Evolutionary conservation across 306 rosid genomes (phyloP).

Genomic region (Gastrolobium villosum): DNA sequence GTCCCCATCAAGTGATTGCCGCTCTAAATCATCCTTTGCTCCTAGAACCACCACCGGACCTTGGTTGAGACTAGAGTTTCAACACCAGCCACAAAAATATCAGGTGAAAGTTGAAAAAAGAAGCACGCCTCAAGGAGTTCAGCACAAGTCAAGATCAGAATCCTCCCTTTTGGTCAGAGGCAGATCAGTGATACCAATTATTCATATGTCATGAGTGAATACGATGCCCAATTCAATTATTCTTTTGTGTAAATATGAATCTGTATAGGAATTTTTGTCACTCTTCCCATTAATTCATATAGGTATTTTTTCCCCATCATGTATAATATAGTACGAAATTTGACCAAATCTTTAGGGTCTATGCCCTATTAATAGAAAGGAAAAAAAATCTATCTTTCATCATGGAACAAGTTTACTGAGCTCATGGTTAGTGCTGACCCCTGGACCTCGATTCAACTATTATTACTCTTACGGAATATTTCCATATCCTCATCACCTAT

Average conservation of each 20-base stretch:
- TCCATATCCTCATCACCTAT: no score
- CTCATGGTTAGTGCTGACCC: neutral
- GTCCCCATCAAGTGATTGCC: conserved; percentile 62
- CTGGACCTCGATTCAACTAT: neutral
- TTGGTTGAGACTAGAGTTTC: conserved; percentile 6
- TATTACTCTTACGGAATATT: no score
- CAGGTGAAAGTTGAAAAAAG: neutral
- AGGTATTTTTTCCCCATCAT: conserved; percentile 44
- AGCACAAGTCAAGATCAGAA: neutral
- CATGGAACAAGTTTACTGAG: neutral
- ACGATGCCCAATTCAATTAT: conserved; percentile 49
- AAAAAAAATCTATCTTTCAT: conserved; percentile 7
- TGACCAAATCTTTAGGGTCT: conserved; percentile 48
- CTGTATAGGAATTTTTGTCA: conserved; percentile 51
- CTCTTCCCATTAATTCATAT: conserved; percentile 44
- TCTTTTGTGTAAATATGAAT: conserved; percentile 60
- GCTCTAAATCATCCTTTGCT: conserved; percentile 50
- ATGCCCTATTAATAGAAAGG: conserved; percentile 39
- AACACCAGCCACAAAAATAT: neutral
- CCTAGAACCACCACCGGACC: neutral
- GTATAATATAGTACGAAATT: conserved; percentile 37
- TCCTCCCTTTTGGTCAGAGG: conserved; percentile 46
- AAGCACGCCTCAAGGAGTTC: conserved; percentile 16
- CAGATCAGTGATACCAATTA: conserved; percentile 37
- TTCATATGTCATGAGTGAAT: conserved; percentile 38